A percentile compares a stretch with the other conserved stretches of the same genome.
phyloP scores from a whole-genome alignment of 192 early-diverging fungal species.

The Backusella parvicylindrica region DNA sequence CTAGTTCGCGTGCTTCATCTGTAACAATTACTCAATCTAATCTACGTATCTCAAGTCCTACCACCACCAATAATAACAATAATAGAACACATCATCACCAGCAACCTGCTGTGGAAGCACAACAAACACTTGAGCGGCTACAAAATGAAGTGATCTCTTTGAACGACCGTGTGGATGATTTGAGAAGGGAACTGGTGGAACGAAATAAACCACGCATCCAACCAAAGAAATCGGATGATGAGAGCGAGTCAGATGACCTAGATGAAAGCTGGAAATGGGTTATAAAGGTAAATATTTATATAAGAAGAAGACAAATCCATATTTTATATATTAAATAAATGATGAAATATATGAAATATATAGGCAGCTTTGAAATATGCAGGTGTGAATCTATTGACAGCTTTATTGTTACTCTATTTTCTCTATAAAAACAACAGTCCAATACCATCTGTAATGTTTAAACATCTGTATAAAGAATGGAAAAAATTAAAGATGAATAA shows the following conservation, averaged over 20 bases:
- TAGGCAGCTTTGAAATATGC: constrained; percentile 31
- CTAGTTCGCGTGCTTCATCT: background rate
- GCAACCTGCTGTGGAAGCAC: constrained; percentile 12
- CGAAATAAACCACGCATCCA: background rate
- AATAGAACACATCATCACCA: constrained; percentile 22
- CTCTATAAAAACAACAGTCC: constrained; percentile 23
- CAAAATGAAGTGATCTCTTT: constrained; percentile 34
- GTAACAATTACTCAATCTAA: background rate
- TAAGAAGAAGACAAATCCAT: background rate
- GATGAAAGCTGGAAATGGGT: constrained; percentile 25
- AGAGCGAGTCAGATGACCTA: background rate
- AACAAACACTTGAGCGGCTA: constrained; percentile 30
- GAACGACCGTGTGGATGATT: constrained; percentile 34
- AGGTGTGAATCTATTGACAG: constrained; percentile 28
- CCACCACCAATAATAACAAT: no score
- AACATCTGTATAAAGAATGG: background rate
- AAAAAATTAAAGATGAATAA: constrained; percentile 1
- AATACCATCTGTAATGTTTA: constrained; percentile 9
- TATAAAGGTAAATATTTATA: background rate
- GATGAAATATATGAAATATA: no score
- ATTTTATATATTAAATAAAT: no score
- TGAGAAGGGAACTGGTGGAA: constrained; percentile 29
- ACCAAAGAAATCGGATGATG: background rate
- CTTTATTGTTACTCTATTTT: constrained; percentile 16
- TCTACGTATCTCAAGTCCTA: background rate